Conservation (phyloP, 2,329 filamentous ascomycete species). For the Monosporascus sp. region DNA sequence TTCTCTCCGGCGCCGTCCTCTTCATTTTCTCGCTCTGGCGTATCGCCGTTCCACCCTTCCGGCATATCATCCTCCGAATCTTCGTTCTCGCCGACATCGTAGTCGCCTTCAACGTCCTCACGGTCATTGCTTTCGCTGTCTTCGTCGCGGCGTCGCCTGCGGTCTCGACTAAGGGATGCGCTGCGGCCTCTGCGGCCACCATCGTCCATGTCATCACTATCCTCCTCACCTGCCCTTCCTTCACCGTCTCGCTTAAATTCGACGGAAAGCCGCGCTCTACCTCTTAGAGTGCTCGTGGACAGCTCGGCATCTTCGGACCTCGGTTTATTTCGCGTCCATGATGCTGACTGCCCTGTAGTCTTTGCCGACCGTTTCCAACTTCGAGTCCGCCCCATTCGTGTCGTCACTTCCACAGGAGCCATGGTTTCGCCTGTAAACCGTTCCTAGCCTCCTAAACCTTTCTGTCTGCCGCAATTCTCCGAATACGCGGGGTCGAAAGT, state of each 20-base stretch:
- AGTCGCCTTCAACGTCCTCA: slow-evolving; percentile 2
- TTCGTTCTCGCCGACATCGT: neutral
- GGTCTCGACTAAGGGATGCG: neutral
- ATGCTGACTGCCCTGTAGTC: slow-evolving; percentile 7
- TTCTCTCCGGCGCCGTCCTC: neutral
- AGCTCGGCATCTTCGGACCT: slow-evolving; percentile 5
- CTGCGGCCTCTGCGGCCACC: neutral
- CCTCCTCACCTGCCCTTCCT: neutral
- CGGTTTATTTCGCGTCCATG: slow-evolving; percentile 5
- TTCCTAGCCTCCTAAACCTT: neutral
- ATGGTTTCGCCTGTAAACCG: slow-evolving; percentile 14
- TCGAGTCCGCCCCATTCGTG: slow-evolving; percentile 10
- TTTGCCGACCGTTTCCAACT: slow-evolving; percentile 10
- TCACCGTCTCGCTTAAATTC: neutral
- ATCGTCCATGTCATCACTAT: neutral
- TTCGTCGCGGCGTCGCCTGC: neutral
- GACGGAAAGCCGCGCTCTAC: slow-evolving; percentile 1
- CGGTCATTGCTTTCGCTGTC: slow-evolving; percentile 4
- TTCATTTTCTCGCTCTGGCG: neutral
- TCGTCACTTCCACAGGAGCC: slow-evolving; percentile 16
- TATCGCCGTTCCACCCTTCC: neutral
- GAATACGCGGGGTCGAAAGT: neutral
- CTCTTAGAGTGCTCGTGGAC: neutral
- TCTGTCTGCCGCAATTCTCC: slow-evolving; percentile 1
- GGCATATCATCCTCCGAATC: neutral